A percentile compares a stretch with the other conserved stretches of the same genome.
phyloP scores from a whole-genome alignment of 2,329 filamentous ascomycete genomes.

The Verticillium nubilum region DNA sequence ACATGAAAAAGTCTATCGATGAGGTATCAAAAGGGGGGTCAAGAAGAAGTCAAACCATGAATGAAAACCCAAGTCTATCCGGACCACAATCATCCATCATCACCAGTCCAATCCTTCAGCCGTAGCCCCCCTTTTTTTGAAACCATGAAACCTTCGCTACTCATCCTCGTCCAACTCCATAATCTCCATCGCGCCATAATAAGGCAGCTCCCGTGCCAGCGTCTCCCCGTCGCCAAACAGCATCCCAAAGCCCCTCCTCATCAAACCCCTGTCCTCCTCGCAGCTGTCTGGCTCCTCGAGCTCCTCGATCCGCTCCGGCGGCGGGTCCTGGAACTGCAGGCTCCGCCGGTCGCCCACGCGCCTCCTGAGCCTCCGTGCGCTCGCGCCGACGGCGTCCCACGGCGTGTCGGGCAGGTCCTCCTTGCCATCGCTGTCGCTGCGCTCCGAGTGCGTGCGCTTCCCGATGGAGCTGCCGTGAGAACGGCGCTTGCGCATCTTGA shows the following conservation, averaged over 20 bases:
- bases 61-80: background rate
- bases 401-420: conserved; percentile 26
- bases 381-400: conserved; percentile 37
- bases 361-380: conserved; percentile 41
- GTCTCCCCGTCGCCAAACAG: conserved; percentile 17
- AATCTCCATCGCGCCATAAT: conserved; percentile 42
- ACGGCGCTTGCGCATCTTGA: conserved; percentile 38
- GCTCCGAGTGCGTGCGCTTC: conserved; percentile 49
- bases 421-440: conserved; percentile 40
- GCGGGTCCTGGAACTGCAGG: conserved; percentile 44
- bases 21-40: conserved; percentile 1
- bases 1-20: conserved; percentile 1
- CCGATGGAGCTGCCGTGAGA: conserved; percentile 49
- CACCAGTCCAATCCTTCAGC: background rate
- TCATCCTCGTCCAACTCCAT: conserved; percentile 40
- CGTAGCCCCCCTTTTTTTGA: background rate
- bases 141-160: background rate
- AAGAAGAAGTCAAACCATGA: background rate
- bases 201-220: conserved; percentile 44
- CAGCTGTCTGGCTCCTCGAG: conserved; percentile 46
- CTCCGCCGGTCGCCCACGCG: conserved; percentile 39
- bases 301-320: conserved; percentile 45
- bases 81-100: background rate
- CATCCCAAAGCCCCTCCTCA: conserved; percentile 1
- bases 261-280: conserved; percentile 29